Base-by-base conservation (phyloP, 2,329 filamentous ascomycete species). In the Arthrinium phaeospermum region DNA sequence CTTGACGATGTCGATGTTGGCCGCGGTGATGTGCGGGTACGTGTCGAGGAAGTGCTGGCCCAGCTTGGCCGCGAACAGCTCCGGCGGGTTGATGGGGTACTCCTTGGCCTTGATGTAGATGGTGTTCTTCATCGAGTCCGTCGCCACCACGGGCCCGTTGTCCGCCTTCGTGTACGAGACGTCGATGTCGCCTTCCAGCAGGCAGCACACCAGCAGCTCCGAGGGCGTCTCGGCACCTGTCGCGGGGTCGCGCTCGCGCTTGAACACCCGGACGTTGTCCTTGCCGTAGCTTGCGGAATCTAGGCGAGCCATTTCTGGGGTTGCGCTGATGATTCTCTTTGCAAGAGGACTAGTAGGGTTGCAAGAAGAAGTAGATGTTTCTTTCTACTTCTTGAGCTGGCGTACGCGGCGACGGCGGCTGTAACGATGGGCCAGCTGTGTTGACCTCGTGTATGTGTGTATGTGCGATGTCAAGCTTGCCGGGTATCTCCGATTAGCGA, bases 211-310 rank as follows among this genome's bases (percentile, higher is more conserved):
- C 53, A 95, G 98, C 92, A 98, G 97, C 85, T 99, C 96, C 57
- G 93, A 93, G 77, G 98, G 94, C 10, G 92, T 93, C 83, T 99
- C 96, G 30, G 91, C 87, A 72, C 93, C 93, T 24, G 93, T 92
- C 79, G 91, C 86, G 80, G 91, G 86, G 82, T 98, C 91, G 78
- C 91, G 91, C 80, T 97, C 89, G 79, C 98, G 95, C 85, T 99
- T 99, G 91, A 93, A 97, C 79, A 99, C 91, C 80, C 96, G 95
- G 88, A 99, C 93, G 86, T 99, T 98, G 90, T 98, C 96, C 91
- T 99, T 96, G 86, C 93, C 93, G 82, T 95, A 96, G 81, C 92
- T 91, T 78, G 93, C 93, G 79, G 89, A 85, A 73, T 88, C 86
- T 73, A 92, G 83, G 77, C 82, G 81, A 75, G 89, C 83, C 89